phyloP scores from a whole-genome alignment of 2,329 filamentous ascomycete species.

The Daldinia eschscholtzii region DNA sequence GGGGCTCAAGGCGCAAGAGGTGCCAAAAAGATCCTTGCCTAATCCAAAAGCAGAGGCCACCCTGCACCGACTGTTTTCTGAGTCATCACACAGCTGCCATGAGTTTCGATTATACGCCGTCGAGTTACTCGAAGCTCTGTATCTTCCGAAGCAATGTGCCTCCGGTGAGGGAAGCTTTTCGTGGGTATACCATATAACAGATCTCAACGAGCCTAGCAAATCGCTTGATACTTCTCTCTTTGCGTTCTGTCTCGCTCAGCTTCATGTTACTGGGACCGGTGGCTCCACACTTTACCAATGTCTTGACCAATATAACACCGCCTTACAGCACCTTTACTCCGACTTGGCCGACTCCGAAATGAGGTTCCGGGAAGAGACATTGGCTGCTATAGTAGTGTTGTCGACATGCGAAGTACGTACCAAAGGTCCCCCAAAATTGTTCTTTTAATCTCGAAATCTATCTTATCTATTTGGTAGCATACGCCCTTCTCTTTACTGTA shows the following conservation, averaged over 20 bases:
- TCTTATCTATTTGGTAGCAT: neutral
- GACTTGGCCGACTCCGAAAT: slow-evolving; percentile 38
- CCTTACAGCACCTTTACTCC: slow-evolving; percentile 34
- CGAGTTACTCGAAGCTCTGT: slow-evolving; percentile 36
- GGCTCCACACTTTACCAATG: slow-evolving; percentile 39
- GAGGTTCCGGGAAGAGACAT: slow-evolving; percentile 39
- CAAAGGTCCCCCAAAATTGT: neutral
- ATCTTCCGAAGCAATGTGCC: slow-evolving; percentile 35
- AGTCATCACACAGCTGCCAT: slow-evolving; percentile 15
- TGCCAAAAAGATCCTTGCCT: slow-evolving; percentile 12
- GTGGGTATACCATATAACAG: slow-evolving; percentile 38
- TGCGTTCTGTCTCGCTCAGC: slow-evolving; percentile 41
- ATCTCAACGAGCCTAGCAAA: slow-evolving; percentile 33
- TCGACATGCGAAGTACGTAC: slow-evolving; percentile 41
- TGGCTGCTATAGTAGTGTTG: slow-evolving; percentile 39
- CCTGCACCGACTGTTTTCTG: slow-evolving; percentile 24
- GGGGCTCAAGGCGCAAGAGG: slow-evolving; percentile 20
- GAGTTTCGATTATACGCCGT: slow-evolving; percentile 38
- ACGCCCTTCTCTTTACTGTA: neutral
- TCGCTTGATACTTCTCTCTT: slow-evolving; percentile 42
- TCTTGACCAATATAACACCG: slow-evolving; percentile 41
- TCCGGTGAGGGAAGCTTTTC: slow-evolving; percentile 34
- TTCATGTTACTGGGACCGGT: slow-evolving; percentile 34
- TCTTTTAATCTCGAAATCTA: neutral
- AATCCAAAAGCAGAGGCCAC: slow-evolving; percentile 21